These are phyloP conservation scores for Petunia hybrid DNA, from an alignment of 305 asterid species.

Conservation along the genomic window DNA sequence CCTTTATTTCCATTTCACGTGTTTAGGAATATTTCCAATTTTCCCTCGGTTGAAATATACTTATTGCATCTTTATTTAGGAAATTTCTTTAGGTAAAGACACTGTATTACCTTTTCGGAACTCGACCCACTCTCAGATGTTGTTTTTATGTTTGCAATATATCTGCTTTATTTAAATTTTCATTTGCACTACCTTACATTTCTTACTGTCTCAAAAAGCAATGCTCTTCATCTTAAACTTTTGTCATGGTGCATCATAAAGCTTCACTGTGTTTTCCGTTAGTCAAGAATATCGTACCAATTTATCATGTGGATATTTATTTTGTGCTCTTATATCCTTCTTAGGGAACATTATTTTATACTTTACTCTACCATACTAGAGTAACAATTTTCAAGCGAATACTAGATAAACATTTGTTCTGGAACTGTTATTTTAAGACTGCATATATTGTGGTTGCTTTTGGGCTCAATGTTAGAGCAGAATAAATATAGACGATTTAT, in stretches of 20 bases:
- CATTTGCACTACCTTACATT: neutral
- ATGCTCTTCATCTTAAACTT: neutral
- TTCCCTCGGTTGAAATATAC: neutral
- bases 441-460: neutral
- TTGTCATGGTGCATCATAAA: neutral
- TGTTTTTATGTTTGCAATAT: neutral
- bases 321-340: neutral
- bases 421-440: neutral
- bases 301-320: neutral
- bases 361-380: neutral
- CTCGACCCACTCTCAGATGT: neutral
- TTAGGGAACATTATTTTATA: neutral
- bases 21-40: conserved; percentile 4
- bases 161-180: neutral
- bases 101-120: neutral
- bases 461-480: neutral
- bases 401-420: neutral
- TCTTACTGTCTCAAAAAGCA: neutral
- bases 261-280: neutral
- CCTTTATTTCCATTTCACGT: conserved; percentile 4
- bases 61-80: conserved; percentile 6
- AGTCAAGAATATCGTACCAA: neutral
- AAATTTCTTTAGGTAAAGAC: neutral
- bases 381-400: neutral
- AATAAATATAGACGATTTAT: neutral